Base-by-base conservation (phyloP, 495 filamentous ascomycete genomes). In the Annulohypoxylon nitens region DNA sequence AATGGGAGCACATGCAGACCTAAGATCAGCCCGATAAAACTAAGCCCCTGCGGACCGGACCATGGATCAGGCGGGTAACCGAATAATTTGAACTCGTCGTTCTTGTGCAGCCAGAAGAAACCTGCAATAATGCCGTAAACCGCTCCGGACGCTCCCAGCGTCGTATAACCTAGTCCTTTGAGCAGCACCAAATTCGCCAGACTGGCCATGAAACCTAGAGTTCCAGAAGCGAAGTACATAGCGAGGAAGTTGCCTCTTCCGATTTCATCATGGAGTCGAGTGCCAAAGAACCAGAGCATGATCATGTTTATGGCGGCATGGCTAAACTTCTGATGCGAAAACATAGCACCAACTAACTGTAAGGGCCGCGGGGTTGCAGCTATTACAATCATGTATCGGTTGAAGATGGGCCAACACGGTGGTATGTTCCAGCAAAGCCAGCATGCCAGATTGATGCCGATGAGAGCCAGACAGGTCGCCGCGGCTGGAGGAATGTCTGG, bases 161-260 rank as follows among this genome's bases (percentile, higher is more conserved):
- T 79, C 16, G 81, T 79, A n/a, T 75, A 69, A 3, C 75, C 25
- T 20, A 85, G 64, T 30, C 71, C 71, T 33, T 75, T 71, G 33
- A 75, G 43, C 9, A 94, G 67, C 36, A 94, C 90, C 57, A 88
- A 84, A 34, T 78, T 79, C 10, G 84, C 75, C 57, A 98, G 82
- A 25, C 89, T 90, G 2, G 83, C 78, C 66, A 93, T 87, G 47
- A 90, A 90, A 34, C 89, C 91, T 11, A 93, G 25, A 0, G 87
- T 86, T 45, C 93, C 95, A 3, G 88, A 83, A 0, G 88, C 81
- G 41, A 97, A 73, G 79, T 93, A 97, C 5, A 97, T 82, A 7
- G 91, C 90, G 3, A 99, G 83, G 81, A 98, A 97, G 67, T 90
- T 88, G 43, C 91, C 94, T 18, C 95, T 88, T 45, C 94, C 95